Conservation (phyloP, 352 stramenopile species). For the Phytopythium oedochilum region DNA sequence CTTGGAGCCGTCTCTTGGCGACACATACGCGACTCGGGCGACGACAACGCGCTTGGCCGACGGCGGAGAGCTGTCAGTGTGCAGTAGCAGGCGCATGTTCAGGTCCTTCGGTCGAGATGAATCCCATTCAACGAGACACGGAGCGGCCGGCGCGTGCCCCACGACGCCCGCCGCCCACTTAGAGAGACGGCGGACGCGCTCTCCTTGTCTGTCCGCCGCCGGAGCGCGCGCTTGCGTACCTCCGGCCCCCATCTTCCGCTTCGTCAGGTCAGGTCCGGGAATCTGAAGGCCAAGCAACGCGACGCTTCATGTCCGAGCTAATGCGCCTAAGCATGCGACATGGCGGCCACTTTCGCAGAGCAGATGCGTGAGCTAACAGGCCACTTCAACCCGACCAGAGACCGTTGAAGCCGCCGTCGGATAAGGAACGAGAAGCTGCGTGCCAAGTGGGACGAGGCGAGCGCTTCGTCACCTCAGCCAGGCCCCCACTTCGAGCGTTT, state of each 20-base stretch:
- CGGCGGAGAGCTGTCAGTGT: neutral
- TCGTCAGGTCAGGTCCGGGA: too few species aligned
- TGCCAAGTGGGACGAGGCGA: slow-evolving; percentile 3
- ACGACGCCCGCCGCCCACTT: too few species aligned
- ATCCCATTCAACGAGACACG: too few species aligned
- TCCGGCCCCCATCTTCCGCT: neutral
- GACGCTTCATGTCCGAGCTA: neutral
- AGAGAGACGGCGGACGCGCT: too few species aligned
- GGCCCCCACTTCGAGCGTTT: too few species aligned
- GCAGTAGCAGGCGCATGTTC: neutral
- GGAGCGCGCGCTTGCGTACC: neutral
- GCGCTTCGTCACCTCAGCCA: too few species aligned
- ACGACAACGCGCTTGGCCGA: neutral
- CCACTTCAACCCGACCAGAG: neutral
- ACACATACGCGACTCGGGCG: too few species aligned
- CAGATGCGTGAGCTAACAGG: neutral
- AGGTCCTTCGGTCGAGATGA: too few species aligned
- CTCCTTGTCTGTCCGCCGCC: too few species aligned
- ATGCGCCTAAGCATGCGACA: neutral
- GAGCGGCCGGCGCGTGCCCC: too few species aligned
- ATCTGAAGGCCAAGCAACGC: too few species aligned
- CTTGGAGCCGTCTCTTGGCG: too few species aligned
- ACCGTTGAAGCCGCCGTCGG: slow-evolving; percentile 4
- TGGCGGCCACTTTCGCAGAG: neutral
- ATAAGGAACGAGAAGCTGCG: slow-evolving; percentile 1